phyloP scores from a whole-genome alignment of 1,284 basidiomycete genomes.

The Thecaphora frezii region DNA sequence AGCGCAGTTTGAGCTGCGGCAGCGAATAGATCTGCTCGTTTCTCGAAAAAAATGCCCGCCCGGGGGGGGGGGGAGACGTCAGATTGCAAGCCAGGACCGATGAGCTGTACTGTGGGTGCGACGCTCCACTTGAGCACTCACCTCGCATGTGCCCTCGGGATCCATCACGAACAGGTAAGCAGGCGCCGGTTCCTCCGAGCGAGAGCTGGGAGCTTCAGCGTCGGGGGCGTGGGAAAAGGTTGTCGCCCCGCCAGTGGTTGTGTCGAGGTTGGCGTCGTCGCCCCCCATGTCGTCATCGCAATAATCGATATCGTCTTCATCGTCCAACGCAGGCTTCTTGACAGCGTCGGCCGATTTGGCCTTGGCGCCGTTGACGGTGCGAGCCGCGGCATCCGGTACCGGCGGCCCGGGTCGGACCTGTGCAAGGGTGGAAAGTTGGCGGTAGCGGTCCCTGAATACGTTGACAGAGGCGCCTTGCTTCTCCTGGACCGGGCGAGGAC shows the following conservation, averaged over 20 bases:
- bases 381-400: not conserved
- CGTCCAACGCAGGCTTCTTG: conserved; percentile 8
- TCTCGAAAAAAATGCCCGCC: too few relatives aligned
- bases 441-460: conserved; percentile 17
- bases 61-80: too few relatives aligned
- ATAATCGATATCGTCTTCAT: conserved; percentile 46
- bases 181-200: not conserved
- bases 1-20: conserved; percentile 14
- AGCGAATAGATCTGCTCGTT: conserved; percentile 29
- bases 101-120: too few relatives aligned
- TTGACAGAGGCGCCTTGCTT: conserved; percentile 13
- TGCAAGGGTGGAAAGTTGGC: too few relatives aligned
- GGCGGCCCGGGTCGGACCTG: too few relatives aligned
- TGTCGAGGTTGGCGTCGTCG: not conserved
- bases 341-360: not conserved
- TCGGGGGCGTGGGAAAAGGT: too few relatives aligned
- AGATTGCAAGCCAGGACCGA: too few relatives aligned
- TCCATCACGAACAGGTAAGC: conserved; percentile 19
- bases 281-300: conserved; percentile 32
- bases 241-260: too few relatives aligned
- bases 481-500: not conserved
- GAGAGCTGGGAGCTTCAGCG: too few relatives aligned
- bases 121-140: too few relatives aligned
- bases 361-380: not conserved
- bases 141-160: conserved; percentile 1